These are phyloP conservation scores for Tricholoma terreum DNA, from an alignment of 768 basidiomycete genomes.

Conservation along the genomic window DNA sequence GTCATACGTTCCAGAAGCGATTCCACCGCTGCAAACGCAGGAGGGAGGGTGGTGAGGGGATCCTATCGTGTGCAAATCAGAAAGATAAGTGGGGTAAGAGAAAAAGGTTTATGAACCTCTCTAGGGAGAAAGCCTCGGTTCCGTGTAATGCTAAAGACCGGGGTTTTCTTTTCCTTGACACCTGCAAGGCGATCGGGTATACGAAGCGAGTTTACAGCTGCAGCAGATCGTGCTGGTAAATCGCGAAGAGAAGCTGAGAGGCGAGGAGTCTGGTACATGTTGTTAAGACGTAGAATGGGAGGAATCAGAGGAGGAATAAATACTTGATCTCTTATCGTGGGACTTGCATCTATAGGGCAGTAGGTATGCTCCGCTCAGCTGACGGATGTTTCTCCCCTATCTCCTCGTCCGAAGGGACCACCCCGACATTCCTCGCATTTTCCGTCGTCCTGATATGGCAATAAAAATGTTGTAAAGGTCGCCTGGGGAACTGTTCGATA, in stretches of 20 bases:
- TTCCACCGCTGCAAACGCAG: conserved; percentile 23
- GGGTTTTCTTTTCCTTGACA: not conserved
- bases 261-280: conserved; percentile 1
- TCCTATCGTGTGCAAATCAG: conserved; percentile 7
- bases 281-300: not conserved
- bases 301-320: not conserved
- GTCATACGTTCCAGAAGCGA: conserved; percentile 28
- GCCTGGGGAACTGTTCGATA: too few relatives aligned
- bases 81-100: not conserved
- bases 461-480: not conserved
- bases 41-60: conserved; percentile 22
- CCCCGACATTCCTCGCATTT: not conserved
- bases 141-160: conserved; percentile 1
- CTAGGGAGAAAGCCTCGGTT: conserved; percentile 1
- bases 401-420: not conserved
- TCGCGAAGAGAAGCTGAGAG: not conserved
- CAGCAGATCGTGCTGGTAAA: not conserved
- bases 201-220: not conserved
- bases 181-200: conserved; percentile 2
- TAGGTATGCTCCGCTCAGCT: not conserved
- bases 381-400: not conserved
- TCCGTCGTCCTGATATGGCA: not conserved
- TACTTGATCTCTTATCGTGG: not conserved
- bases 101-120: not conserved
- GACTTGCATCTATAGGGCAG: not conserved